Percentiles rank a stretch among this genome's conserved stretches.
These are phyloP conservation scores for Verbascum thapsus DNA, from an alignment of 257 asterid species.

Conservation along the genomic window DNA sequence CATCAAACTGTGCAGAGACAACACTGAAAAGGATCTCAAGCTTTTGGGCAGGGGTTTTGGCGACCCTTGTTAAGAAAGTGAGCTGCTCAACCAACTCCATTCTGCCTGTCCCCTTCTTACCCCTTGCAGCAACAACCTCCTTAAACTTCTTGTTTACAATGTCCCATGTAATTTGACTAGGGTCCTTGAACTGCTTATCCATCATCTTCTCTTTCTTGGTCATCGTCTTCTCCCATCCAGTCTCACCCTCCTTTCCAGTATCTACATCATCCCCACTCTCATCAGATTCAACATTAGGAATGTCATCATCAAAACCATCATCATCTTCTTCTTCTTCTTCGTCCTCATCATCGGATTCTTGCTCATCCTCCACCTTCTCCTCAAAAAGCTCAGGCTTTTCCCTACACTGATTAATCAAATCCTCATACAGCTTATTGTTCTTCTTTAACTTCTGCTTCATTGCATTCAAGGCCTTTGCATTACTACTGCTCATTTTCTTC, in stretches of 20 bases:
- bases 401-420: conserved; percentile 67
- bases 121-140: conserved; percentile 89
- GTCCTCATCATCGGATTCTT: conserved; percentile 60
- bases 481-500: conserved; percentile 96
- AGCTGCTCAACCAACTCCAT: conserved; percentile 93
- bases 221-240: conserved; percentile 79
- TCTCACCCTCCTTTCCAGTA: conserved; percentile 38
- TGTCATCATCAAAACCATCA: conserved; percentile 52
- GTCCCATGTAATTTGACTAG: conserved; percentile 94
- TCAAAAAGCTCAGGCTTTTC: conserved; percentile 86
- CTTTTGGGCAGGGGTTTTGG: conserved; percentile 97
- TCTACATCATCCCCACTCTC: conserved; percentile 59
- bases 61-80: conserved; percentile 84
- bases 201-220: conserved; percentile 89
- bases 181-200: conserved; percentile 89
- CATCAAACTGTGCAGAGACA: conserved; percentile 91
- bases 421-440: conserved; percentile 83
- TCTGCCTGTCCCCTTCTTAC: conserved; percentile 92
- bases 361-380: conserved; percentile 61
- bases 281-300: conserved; percentile 40
- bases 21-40: conserved; percentile 92
- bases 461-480: conserved; percentile 89
- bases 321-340: conserved; percentile 56
- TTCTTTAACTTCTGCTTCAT: conserved; percentile 95
- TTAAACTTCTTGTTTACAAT: conserved; percentile 86